Evolutionary conservation across 352 stramenopile genomes (phyloP).

Genomic region (Phytophthora europaea): DNA sequence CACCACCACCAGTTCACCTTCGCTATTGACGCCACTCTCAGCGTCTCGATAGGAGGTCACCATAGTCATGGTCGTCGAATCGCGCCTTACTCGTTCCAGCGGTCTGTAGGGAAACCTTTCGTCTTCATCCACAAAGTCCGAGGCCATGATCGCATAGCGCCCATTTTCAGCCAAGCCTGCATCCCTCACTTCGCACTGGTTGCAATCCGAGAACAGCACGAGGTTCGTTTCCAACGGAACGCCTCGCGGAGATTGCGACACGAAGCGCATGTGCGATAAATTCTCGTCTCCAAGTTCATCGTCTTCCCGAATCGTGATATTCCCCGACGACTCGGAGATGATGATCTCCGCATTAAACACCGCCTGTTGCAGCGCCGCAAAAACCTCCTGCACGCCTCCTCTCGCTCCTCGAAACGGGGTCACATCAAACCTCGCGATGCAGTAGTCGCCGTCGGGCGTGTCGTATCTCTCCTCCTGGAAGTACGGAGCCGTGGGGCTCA

Average conservation of each 20-base stretch:
- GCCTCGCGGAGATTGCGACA: conserved; percentile 39
- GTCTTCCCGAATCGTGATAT: conserved; percentile 81
- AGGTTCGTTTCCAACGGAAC: conserved; percentile 52
- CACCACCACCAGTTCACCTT: conserved; percentile 41
- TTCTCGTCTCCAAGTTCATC: conserved; percentile 62
- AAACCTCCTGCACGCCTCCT: conserved; percentile 56
- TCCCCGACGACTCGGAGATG: conserved; percentile 70
- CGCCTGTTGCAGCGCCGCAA: conserved; percentile 57
- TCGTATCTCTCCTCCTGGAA: conserved; percentile 60
- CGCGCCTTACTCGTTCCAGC: conserved; percentile 53
- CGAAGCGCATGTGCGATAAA: conserved; percentile 63
- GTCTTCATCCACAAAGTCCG: conserved; percentile 65
- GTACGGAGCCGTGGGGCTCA: conserved; percentile 39
- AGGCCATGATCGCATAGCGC: conserved; percentile 48
- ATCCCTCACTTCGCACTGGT: conserved; percentile 8
- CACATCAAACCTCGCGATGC: conserved; percentile 63
- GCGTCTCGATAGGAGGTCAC: conserved; percentile 39
- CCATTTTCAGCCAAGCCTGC: conserved; percentile 26
- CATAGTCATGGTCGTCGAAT: conserved; percentile 51
- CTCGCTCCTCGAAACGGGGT: conserved; percentile 52
- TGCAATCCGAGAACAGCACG: conserved; percentile 49
- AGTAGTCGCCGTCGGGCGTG: conserved; percentile 57
- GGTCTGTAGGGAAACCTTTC: conserved; percentile 60
- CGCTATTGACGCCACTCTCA: conserved; percentile 4
- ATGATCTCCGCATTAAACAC: conserved; percentile 76